Evolutionary conservation across 2,329 filamentous ascomycete genomes (phyloP).

Genomic region (Zelopaecilomyces penicillatus): DNA sequence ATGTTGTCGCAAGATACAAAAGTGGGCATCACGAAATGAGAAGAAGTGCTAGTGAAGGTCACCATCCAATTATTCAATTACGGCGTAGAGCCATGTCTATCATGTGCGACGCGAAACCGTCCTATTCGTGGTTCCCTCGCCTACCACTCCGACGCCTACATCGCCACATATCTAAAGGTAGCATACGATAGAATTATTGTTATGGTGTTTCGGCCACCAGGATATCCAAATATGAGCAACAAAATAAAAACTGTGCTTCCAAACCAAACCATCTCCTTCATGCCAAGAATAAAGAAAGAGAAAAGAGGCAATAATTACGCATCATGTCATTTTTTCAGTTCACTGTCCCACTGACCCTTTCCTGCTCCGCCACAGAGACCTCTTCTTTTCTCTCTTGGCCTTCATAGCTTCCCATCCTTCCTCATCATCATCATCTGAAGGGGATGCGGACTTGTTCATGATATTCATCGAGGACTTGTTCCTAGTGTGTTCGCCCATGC

Average conservation of each 20-base stretch:
- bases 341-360: constrained; percentile 41
- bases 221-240: constrained; percentile 14
- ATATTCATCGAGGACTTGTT: constrained; percentile 29
- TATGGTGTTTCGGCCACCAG: constrained; percentile 2
- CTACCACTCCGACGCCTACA: constrained; percentile 11
- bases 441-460: constrained; percentile 30
- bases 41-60: background rate
- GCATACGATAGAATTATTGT: constrained; percentile 8
- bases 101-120: constrained; percentile 10
- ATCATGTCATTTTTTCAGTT: constrained; percentile 24
- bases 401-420: constrained; percentile 64
- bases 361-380: constrained; percentile 56
- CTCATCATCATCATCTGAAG: constrained; percentile 52
- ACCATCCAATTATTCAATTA: constrained; percentile 15
- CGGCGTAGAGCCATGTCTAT: constrained; percentile 16
- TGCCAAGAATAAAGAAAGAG: constrained; percentile 15
- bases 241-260: background rate
- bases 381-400: constrained; percentile 60
- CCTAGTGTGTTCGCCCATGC: constrained; percentile 12
- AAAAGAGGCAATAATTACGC: constrained; percentile 2
- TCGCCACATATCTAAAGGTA: constrained; percentile 7
- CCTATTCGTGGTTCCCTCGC: constrained; percentile 10
- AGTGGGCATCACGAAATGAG: too few relatives aligned
- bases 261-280: constrained; percentile 7
- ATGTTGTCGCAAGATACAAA: too few relatives aligned